Base-by-base conservation (phyloP, 306 rosid species). In the Rubus parviflorus region DNA sequence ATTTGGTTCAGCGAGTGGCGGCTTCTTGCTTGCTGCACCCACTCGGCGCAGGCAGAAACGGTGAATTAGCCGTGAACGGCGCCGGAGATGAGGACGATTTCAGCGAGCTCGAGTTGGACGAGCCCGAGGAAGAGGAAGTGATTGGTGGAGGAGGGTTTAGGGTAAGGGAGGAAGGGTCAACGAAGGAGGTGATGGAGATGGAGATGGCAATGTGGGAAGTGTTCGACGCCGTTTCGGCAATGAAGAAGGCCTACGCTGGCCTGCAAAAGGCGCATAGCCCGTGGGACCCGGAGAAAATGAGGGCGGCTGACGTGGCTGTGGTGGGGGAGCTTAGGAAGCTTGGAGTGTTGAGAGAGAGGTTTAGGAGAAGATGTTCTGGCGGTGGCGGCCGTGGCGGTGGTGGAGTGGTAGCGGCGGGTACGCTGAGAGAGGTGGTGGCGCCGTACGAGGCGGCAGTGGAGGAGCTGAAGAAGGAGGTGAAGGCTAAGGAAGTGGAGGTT, bases 381-480 rank as follows among this genome's bases (percentile, higher is more conserved):
- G 79, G 76, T 10, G 79, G 73, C 0, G 83, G 78, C 5, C 72
- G 88, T 0, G 62, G 83, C 58, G 76, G 86, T 15, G 80, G 58
- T 4, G 68, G 70, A 72, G 74, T 19, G 49, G 83, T 38, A 73
- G 79, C 7, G 67, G 77, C 74, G 64, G 58, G 76, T 65, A 82
- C 86, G 41, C 53, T 95, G 84, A 92, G 89, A 64, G 97, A 90
- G 84, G 89, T 90, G 58, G 97, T 90, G 85, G 99, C 99, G 65
- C 99, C 97, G 82, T 95, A 95, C 70, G 99, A 92, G 88, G 95
- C 93, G 76, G 87, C 88, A 79, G 90, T 95, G 85, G 97, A 90
- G 64, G 99, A 95, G 79, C 84, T 95, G 67, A 92, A 88, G 85
- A 89, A 80, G 76, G 99, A 89, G 72, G 93, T 89, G 77, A 95